Evolutionary conservation across 192 early-diverging fungal genomes (phyloP).

Genomic region (Gryganskiella cystojenkinii): DNA sequence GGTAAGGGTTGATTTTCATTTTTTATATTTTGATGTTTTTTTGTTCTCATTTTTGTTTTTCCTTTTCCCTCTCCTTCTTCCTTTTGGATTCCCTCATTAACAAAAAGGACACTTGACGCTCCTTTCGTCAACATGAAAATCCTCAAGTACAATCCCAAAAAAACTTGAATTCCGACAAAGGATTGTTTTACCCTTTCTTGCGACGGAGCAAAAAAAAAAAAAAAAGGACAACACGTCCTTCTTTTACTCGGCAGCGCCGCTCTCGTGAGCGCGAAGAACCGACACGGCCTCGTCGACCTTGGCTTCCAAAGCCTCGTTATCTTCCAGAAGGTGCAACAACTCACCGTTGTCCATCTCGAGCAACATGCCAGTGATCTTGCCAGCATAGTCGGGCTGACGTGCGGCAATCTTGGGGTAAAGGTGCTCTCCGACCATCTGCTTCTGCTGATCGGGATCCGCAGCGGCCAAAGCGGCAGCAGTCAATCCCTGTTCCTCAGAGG

Average conservation of each 20-base stretch:
- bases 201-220: not conserved
- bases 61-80: conserved; percentile 3
- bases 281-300: conserved; percentile 36
- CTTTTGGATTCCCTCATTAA: not conserved
- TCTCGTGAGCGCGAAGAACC: conserved; percentile 35
- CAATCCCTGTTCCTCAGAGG: conserved; percentile 54
- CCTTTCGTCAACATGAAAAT: no score
- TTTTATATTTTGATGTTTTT: conserved; percentile 7
- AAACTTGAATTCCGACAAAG: no score
- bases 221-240: not conserved
- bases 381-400: conserved; percentile 80
- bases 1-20: not conserved
- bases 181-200: no score
- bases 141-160: no score
- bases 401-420: conserved; percentile 86
- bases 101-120: no score
- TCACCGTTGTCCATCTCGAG: conserved; percentile 98
- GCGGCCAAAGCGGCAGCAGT: conserved; percentile 82
- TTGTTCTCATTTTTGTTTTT: not conserved
- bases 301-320: conserved; percentile 60
- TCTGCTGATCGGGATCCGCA: conserved; percentile 85
- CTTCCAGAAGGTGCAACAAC: conserved; percentile 88
- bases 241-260: conserved; percentile 3
- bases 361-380: conserved; percentile 99
- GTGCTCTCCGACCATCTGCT: conserved; percentile 95